Percentiles rank a stretch among this genome's conserved stretches.
These are phyloP conservation scores for Nepenthes alata DNA, from an alignment of 179 eudicot genomes.

Conservation along the genomic window DNA sequence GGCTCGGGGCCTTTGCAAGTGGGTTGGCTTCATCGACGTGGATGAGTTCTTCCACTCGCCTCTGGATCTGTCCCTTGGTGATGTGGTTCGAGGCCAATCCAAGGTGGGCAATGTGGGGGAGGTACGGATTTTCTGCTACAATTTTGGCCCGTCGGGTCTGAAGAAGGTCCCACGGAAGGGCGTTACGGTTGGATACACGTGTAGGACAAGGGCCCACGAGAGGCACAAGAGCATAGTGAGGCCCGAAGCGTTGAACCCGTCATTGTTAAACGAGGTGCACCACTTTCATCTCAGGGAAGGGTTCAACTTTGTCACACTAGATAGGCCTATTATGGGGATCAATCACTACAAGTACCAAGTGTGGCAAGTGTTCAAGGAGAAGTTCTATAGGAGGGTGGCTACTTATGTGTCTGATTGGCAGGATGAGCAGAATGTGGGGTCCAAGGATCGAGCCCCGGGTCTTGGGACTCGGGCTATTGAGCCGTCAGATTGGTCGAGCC, in stretches of 20 bases:
- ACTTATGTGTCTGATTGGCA: conserved; percentile 57
- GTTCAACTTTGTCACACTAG: conserved; percentile 4
- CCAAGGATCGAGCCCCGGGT: conserved; percentile 44
- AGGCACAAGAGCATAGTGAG: conserved; percentile 54
- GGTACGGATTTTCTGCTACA: conserved; percentile 27
- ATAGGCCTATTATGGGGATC: conserved; percentile 15
- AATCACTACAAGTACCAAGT: conserved; percentile 59
- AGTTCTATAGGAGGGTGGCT: conserved; percentile 54
- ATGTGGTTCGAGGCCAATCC: conserved; percentile 10
- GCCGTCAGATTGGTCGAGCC: conserved; percentile 38
- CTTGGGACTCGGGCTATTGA: conserved; percentile 48
- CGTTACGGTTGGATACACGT: conserved; percentile 46
- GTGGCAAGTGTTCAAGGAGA: conserved; percentile 45
- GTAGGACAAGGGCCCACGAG: conserved; percentile 26
- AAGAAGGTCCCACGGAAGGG: conserved; percentile 20
- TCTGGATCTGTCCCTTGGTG: conserved; percentile 7
- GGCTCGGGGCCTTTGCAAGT: conserved; percentile 39
- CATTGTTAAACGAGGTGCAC: conserved; percentile 17
- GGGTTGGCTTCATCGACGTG: conserved; percentile 51
- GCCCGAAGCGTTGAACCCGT: conserved; percentile 33
- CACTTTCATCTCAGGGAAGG: conserved; percentile 7
- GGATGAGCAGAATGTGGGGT: conserved; percentile 45
- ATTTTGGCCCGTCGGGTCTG: conserved; percentile 49
- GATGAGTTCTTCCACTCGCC: conserved; percentile 51
- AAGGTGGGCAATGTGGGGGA: conserved; percentile 20